Conservation (phyloP, 176 grass and related monocot species). For the Rhipidocladum racemiflorum region DNA sequence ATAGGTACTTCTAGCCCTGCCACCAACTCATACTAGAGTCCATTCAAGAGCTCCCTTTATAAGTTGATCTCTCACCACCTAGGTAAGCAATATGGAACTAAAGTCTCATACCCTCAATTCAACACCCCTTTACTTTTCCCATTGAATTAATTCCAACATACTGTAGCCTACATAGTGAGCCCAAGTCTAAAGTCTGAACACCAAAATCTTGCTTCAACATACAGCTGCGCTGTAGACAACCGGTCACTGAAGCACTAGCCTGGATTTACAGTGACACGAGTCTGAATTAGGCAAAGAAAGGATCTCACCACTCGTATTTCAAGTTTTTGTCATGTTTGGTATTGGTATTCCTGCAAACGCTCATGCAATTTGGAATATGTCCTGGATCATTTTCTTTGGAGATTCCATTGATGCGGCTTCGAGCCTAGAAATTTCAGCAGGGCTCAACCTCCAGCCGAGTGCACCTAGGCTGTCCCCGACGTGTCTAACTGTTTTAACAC, state of each 20-base stretch:
- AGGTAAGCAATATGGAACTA: too few species aligned
- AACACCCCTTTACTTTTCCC: too few species aligned
- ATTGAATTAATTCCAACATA: too few species aligned
- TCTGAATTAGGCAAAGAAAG: neutral
- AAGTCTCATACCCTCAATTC: too few species aligned
- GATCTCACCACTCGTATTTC: neutral
- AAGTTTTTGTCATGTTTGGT: neutral
- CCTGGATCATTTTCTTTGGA: slow-evolving; percentile 84
- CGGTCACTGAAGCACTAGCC: neutral
- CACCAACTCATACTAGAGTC: too few species aligned
- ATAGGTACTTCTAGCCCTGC: too few species aligned
- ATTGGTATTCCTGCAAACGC: neutral
- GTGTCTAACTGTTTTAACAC: slow-evolving; percentile 68
- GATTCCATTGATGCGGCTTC: slow-evolving; percentile 65
- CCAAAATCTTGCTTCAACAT: too few species aligned
- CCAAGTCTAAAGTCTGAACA: neutral
- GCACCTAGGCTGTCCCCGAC: slow-evolving; percentile 77
- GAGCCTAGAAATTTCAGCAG: slow-evolving; percentile 64
- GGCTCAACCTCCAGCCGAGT: slow-evolving; percentile 66
- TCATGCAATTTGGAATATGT: slow-evolving; percentile 84
- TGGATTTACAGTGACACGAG: neutral
- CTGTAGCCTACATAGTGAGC: neutral
- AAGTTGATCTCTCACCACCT: too few species aligned
- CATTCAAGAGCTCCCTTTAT: too few species aligned
- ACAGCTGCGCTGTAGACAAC: neutral